Conservation (phyloP, 352 stramenopile species). For the Pythium dissotocum region DNA sequence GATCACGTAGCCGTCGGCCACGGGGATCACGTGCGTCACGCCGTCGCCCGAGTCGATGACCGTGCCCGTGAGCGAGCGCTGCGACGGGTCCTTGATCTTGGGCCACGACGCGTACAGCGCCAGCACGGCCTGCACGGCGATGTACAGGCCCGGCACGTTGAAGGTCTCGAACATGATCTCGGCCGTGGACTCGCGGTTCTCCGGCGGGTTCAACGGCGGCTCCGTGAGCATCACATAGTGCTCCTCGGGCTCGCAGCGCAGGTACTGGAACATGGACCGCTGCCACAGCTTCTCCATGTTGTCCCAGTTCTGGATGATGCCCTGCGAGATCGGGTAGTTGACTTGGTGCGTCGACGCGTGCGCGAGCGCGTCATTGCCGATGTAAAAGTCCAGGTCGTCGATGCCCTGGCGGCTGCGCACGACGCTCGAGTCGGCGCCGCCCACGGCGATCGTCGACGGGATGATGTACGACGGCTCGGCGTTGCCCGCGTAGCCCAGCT, state of each 20-base stretch:
- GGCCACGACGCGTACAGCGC: slow-evolving; percentile 94
- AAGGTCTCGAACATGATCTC: slow-evolving; percentile 98
- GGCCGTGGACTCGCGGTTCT: slow-evolving; percentile 95
- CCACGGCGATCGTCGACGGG: slow-evolving; percentile 91
- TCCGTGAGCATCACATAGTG: slow-evolving; percentile 93
- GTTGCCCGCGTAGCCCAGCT: slow-evolving; percentile 96
- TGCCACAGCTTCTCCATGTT: slow-evolving; percentile 96
- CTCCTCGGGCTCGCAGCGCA: slow-evolving; percentile 93
- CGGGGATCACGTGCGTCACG: slow-evolving; percentile 94
- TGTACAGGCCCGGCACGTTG: slow-evolving; percentile 94
- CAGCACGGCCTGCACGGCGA: slow-evolving; percentile 94
- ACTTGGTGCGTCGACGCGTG: slow-evolving; percentile 92
- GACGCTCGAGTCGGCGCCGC: slow-evolving; percentile 56
- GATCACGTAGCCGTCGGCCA: slow-evolving; percentile 96
- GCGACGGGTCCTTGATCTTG: slow-evolving; percentile 81
- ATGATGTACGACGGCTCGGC: slow-evolving; percentile 95
- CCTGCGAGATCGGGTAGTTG: slow-evolving; percentile 89
- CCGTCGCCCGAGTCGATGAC: slow-evolving; percentile 95
- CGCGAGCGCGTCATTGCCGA: slow-evolving; percentile 91
- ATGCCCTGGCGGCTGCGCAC: slow-evolving; percentile 89
- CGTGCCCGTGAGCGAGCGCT: slow-evolving; percentile 91
- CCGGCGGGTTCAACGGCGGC: slow-evolving; percentile 92
- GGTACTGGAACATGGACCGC: slow-evolving; percentile 91
- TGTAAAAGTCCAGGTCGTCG: slow-evolving; percentile 96
- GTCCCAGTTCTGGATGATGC: slow-evolving; percentile 94